Evolutionary conservation across 352 stramenopile species (phyloP), one percentile per base, ranked within the genome.

Genomic region (Stramenopiles sp.): DNA sequence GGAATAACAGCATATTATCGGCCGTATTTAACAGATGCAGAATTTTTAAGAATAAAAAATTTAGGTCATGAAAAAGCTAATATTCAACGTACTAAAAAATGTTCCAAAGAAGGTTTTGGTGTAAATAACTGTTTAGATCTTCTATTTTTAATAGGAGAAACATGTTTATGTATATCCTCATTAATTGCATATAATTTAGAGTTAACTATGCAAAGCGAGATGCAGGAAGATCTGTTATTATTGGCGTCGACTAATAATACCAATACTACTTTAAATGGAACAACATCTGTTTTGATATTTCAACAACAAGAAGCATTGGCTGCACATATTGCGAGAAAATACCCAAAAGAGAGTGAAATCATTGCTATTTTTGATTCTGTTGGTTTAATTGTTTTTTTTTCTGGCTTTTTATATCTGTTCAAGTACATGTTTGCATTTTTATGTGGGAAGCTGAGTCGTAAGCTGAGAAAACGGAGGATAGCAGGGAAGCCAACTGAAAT

Each of bases 11-110:
- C 31, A 33, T 53, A 53, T 53, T 53, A 53, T 13, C 38, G 13
- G 13, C 38, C 38, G 38, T 53, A 53, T 53, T 53, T 53, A 53
- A 53, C 38, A 4, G 38, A 53, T 53, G 38, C 4, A 13, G 38
- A 53, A 53, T 53, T 53, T 53, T 53, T 53, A 53, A 53, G 13
- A 53, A 53, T 53, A 13, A 53, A 13, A 53, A 4, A 13, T 53
- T 53, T 53, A 4, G 38, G 38, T 4, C 38, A 13, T 13, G 13
- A 53, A 53, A 4, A 76, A 33, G 30, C 65, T 4, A 33, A 31
- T 76, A 20, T 76, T 76, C 65, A 76, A 33, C 65, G 30, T 13
- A 31, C 7, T 33, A 76, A 76, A 13, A 76, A 76, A 76, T 76
- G 65, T 33, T 76, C 65, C 30, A 33, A 33, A 20, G 4, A 76